Conservation (phyloP, 495 filamentous ascomycete genomes). For the Cenococcum geophilum region DNA sequence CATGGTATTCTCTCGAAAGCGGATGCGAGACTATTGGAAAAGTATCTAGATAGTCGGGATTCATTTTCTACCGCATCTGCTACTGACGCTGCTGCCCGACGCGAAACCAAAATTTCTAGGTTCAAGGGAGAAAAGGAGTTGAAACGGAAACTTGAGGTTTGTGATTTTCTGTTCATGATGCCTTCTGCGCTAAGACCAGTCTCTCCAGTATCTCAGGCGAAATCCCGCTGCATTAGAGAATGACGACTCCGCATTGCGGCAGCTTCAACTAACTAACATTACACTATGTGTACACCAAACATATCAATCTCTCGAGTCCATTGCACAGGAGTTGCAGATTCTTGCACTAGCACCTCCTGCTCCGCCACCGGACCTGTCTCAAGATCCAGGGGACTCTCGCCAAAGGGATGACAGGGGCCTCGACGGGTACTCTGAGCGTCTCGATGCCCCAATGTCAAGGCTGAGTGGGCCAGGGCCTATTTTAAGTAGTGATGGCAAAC, state of each 20-base stretch:
- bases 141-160: conserved; percentile 72
- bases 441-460: conserved; percentile 57
- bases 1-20: conserved; percentile 64
- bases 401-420: conserved; percentile 13
- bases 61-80: conserved; percentile 63
- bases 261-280: conserved; percentile 69
- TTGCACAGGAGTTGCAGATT: conserved; percentile 77
- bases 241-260: conserved; percentile 73
- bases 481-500: conserved; percentile 74
- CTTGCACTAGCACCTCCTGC: conserved; percentile 63
- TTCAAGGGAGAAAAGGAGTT: conserved; percentile 84
- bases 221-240: conserved; percentile 55
- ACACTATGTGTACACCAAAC: conserved; percentile 67
- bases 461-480: conserved; percentile 61
- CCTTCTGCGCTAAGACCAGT: neutral
- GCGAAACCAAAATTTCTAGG: conserved; percentile 77
- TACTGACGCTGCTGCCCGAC: conserved; percentile 63
- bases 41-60: conserved; percentile 59
- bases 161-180: neutral
- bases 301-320: conserved; percentile 77
- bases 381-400: conserved; percentile 12
- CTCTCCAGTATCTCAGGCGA: conserved; percentile 51
- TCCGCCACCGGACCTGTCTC: conserved; percentile 29
- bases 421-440: conserved; percentile 65
- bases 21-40: conserved; percentile 66